Evolutionary conservation across 352 stramenopile genomes (phyloP).

Genomic region (Globisporangium nagaii): DNA sequence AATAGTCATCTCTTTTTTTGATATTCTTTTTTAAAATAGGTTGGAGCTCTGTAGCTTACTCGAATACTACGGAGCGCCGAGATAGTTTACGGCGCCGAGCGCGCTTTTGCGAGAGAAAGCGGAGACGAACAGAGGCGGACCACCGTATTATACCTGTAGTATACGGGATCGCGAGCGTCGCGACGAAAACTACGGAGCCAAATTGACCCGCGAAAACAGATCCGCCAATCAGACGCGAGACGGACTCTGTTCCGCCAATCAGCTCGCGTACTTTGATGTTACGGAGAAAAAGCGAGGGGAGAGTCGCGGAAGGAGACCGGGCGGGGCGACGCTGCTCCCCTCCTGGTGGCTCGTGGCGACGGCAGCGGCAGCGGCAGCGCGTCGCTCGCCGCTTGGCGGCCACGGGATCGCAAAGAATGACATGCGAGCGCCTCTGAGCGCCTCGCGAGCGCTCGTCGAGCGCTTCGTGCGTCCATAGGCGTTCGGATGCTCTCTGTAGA

Average conservation of each 20-base stretch:
- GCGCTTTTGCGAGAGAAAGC: too few species aligned
- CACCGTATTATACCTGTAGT: not conserved
- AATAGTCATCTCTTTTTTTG: constrained; percentile 7
- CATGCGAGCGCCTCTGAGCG: not conserved
- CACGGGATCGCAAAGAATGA: constrained; percentile 7
- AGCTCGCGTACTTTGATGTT: not conserved
- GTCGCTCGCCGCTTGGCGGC: not conserved
- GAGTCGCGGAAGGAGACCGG: not conserved
- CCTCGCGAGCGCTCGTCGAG: not conserved
- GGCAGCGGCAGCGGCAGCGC: too few species aligned
- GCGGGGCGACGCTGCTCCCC: constrained; percentile 2
- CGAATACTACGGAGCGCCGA: not conserved
- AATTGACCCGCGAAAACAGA: constrained; percentile 5
- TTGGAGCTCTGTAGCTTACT: not conserved
- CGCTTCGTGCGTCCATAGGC: not conserved
- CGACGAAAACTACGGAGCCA: not conserved
- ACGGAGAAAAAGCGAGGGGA: constrained; percentile 1
- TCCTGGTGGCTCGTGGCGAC: too few species aligned
- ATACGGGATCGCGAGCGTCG: not conserved
- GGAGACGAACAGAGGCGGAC: not conserved
- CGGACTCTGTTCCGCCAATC: not conserved
- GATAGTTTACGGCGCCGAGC: too few species aligned
- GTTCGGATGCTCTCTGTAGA: not conserved
- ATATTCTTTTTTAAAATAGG: constrained; percentile 2
- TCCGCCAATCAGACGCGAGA: not conserved